These are phyloP conservation scores for Dothideomycetes sp. DNA, from an alignment of 2,329 filamentous ascomycete species.

Conservation along the genomic window DNA sequence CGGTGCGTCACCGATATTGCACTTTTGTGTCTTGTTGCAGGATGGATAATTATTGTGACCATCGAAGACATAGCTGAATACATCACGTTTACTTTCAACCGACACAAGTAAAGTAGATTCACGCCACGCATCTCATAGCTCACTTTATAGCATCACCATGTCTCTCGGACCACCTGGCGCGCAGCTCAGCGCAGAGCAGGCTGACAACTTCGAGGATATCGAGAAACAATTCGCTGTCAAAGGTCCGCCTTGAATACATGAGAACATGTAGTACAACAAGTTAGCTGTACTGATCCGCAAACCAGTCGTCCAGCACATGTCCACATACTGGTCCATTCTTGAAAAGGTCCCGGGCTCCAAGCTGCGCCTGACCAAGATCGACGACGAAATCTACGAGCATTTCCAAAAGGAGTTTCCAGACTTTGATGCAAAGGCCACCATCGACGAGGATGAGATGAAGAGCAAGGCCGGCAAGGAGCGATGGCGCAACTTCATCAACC, in stretches of 20 bases:
- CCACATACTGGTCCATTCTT: conserved; percentile 94
- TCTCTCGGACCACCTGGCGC: conserved; percentile 21
- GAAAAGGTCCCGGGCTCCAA: conserved; percentile 82
- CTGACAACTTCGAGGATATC: conserved; percentile 59
- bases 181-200: conserved; percentile 40
- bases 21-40: no score
- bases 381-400: conserved; percentile 89
- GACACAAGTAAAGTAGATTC: no score
- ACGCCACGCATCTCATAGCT: no score
- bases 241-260: conserved; percentile 38
- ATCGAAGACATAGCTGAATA: no score
- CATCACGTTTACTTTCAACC: no score
- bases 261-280: background rate
- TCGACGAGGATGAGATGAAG: conserved; percentile 95
- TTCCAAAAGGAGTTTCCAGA: conserved; percentile 84
- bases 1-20: no score
- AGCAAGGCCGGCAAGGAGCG: conserved; percentile 87
- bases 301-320: conserved; percentile 80
- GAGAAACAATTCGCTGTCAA: conserved; percentile 99
- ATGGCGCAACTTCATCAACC: conserved; percentile 90
- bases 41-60: no score
- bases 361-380: conserved; percentile 82
- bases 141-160: conserved; percentile 13
- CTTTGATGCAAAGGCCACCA: conserved; percentile 68
- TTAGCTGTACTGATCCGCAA: conserved; percentile 1